Evolutionary conservation across 2,329 filamentous ascomycete species (phyloP).

Genomic region (Penicillium sp.): DNA sequence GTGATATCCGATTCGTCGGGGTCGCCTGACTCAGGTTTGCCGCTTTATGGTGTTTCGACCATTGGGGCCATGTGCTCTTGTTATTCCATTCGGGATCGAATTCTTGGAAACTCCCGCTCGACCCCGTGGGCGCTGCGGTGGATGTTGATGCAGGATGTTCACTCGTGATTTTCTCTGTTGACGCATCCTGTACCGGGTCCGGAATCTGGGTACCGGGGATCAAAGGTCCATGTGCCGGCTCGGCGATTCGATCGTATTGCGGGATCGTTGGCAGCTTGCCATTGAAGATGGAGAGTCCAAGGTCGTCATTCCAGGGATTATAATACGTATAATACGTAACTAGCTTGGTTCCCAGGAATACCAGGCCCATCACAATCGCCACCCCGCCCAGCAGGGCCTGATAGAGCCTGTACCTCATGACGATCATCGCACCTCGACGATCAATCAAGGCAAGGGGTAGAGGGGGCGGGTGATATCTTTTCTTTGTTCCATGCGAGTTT

Average conservation of each 20-base stretch:
- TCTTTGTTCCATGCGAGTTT: neutral
- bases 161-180: neutral
- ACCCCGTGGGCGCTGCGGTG: neutral
- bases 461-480: neutral
- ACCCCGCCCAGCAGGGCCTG: slow-evolving; percentile 8
- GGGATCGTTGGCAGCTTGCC: slow-evolving; percentile 3
- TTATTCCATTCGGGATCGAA: slow-evolving; percentile 6
- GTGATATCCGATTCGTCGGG: slow-evolving; percentile 3
- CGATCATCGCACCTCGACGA: neutral
- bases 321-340: neutral
- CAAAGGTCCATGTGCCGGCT: neutral
- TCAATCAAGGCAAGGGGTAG: neutral
- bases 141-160: neutral
- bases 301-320: neutral
- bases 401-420: slow-evolving; percentile 1
- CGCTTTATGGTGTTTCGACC: neutral
- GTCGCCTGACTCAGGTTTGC: neutral
- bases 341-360: neutral
- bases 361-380: slow-evolving; percentile 1
- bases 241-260: neutral
- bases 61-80: slow-evolving; percentile 3
- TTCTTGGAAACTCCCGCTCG: neutral
- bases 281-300: neutral
- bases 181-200: neutral
- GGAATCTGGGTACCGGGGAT: neutral